Evolutionary conservation across 768 basidiomycete genomes (phyloP), one percentile per base, ranked within the genome.

Genomic region (Auricularia auricula-judae): DNA sequence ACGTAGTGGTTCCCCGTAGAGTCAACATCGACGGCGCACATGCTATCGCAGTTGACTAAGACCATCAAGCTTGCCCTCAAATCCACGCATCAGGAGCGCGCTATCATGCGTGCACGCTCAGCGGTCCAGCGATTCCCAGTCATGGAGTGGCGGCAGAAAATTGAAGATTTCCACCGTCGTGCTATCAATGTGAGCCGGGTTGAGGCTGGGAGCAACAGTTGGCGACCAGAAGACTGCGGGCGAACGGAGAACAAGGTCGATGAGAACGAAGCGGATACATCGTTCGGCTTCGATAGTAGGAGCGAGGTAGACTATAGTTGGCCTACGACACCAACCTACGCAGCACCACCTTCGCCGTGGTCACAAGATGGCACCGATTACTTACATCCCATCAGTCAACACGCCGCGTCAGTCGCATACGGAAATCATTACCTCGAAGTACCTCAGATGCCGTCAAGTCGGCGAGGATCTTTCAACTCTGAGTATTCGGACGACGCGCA

Each of bases 91-190:
- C 88, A 95, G 74, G 94, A 96, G 69, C 88, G 94, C 63, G 92
- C 93, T 8, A 86, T 96, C 70, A 82, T 97, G 33, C 91, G 93
- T 72, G 94, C 94, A 54, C 85, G 94, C 53, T 96, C 94, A 16
- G 94, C 93, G 18, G 83, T 97, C 3, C 94, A 96, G 71, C 91
- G 94, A 71, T 97, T 97, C 89, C 94, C 94, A 3, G 94, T 97
- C 64, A 90, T 97, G 34, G 93, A 97, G 77, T 97, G 94, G 94
- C 89, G 94, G 71, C 93, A 96, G 73, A 85, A 91, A 61, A 90
- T 87, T 81, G 94, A 97, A 76, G 94, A 96, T 74, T 91, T 96
- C 81, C 94, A 97, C 73, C 84, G 82, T 66, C 87, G 94, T 66
- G 89, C 87, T 71, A 93, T 97, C 72, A 74, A 73, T 29, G 77